A percentile compares a stretch with the other conserved stretches of the same genome.
Evolutionary conservation across 148 eudicot genomes (phyloP).

Genomic region (Camellia granthamiana): DNA sequence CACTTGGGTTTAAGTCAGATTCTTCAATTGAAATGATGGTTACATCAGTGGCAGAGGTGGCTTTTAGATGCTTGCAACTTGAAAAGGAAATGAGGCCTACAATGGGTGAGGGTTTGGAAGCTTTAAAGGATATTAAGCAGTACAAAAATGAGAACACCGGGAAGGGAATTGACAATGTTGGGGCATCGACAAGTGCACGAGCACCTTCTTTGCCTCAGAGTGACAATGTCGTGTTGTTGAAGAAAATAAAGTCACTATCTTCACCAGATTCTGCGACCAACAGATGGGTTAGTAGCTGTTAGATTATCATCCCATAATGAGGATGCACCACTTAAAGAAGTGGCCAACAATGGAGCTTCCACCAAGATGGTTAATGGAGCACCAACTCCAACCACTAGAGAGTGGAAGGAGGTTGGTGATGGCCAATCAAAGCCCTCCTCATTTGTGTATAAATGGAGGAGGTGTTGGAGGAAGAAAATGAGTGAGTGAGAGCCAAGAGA

Average conservation of each 20-base stretch:
- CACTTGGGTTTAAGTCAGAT: slow-evolving; percentile 28
- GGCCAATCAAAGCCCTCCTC: too few species aligned
- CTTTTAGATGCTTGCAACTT: slow-evolving; percentile 12
- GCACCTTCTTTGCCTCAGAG: slow-evolving; percentile 10
- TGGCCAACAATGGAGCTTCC: too few species aligned
- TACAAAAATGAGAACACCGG: not conserved
- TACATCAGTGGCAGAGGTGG: slow-evolving; percentile 38
- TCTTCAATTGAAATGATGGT: slow-evolving; percentile 19
- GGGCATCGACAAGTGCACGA: not conserved
- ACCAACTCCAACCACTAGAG: too few species aligned
- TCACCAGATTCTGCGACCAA: slow-evolving; percentile 29
- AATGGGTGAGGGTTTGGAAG: not conserved
- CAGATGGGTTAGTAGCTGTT: too few species aligned
- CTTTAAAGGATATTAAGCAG: not conserved
- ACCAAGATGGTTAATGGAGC: too few species aligned
- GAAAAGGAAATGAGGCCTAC: not conserved
- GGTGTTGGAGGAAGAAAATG: too few species aligned
- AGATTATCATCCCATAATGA: too few species aligned
- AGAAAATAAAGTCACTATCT: not conserved
- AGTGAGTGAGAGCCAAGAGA: too few species aligned
- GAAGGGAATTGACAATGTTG: not conserved
- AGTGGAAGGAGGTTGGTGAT: too few species aligned
- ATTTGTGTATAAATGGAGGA: too few species aligned
- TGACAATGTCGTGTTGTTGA: slow-evolving; percentile 22
- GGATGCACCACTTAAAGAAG: too few species aligned